Conservation (phyloP, 2,329 filamentous ascomycete species). For the Orbilia ellipsospora region DNA sequence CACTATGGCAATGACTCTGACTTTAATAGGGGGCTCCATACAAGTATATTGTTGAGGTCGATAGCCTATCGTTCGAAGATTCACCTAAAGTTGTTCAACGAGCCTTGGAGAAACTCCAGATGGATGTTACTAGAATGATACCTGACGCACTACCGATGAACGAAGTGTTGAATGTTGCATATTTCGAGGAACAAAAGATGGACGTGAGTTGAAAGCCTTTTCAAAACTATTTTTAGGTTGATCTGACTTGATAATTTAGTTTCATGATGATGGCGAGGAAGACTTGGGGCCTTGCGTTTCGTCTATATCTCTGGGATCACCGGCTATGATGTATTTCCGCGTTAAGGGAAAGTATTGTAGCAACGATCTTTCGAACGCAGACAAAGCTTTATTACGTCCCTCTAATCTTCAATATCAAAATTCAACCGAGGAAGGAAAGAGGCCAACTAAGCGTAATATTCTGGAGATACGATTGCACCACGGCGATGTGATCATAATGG, state of each 20-base stretch:
- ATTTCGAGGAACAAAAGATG: conserved; percentile 72
- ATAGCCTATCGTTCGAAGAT: conserved; percentile 66
- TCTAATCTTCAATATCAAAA: conserved; percentile 60
- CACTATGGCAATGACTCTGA: conserved; percentile 45
- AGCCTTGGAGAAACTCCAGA: conserved; percentile 64
- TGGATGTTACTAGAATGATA: conserved; percentile 46
- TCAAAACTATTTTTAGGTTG: neutral
- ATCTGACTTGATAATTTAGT: conserved; percentile 62
- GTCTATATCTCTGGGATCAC: conserved; percentile 71
- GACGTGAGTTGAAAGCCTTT: conserved; percentile 63
- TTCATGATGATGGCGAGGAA: conserved; percentile 74
- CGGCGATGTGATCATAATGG: conserved; percentile 68
- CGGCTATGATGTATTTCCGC: conserved; percentile 70
- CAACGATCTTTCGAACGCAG: conserved; percentile 55
- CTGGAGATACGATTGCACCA: conserved; percentile 67
- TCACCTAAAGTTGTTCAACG: conserved; percentile 67
- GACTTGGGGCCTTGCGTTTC: conserved; percentile 73
- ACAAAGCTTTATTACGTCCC: conserved; percentile 56
- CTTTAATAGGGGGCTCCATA: conserved; percentile 72
- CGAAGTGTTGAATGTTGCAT: conserved; percentile 72
- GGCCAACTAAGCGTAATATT: conserved; percentile 59
- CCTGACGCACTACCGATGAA: conserved; percentile 68
- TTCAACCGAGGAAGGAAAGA: conserved; percentile 60
- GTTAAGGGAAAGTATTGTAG: conserved; percentile 67
- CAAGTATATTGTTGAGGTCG: conserved; percentile 72